These are phyloP conservation scores for Debaryomycetaceae sp. DNA, from an alignment of 1,139 yeast genomes.

Conservation along the genomic window DNA sequence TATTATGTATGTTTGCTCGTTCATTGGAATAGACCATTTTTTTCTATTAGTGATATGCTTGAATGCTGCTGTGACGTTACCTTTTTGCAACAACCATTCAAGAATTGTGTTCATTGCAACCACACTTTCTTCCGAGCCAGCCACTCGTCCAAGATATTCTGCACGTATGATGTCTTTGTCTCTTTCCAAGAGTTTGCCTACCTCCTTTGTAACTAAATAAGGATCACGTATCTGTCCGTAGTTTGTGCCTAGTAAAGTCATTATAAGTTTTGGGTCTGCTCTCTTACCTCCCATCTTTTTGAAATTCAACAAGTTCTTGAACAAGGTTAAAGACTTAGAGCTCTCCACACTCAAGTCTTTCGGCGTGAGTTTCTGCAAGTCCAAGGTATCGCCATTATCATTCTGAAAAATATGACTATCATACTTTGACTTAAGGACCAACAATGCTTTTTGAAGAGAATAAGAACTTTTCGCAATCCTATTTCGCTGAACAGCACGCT, in stretches of 20 bases:
- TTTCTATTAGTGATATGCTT: slow-evolving; percentile 51
- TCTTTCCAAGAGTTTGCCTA: slow-evolving; percentile 44
- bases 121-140: slow-evolving; percentile 41
- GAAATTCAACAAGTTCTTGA: slow-evolving; percentile 27
- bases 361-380: slow-evolving; percentile 16
- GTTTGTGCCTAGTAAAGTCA: slow-evolving; percentile 55
- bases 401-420: slow-evolving; percentile 15
- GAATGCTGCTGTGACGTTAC: slow-evolving; percentile 43
- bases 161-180: slow-evolving; percentile 53
- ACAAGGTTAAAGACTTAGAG: slow-evolving; percentile 22
- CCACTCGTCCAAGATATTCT: slow-evolving; percentile 45
- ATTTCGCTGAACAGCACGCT: slow-evolving; percentile 1
- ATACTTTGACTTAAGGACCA: slow-evolving; percentile 13
- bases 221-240: slow-evolving; percentile 57
- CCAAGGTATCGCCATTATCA: slow-evolving; percentile 16
- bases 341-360: slow-evolving; percentile 22
- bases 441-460: slow-evolving; percentile 20
- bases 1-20: slow-evolving; percentile 53
- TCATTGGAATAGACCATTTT: slow-evolving; percentile 56
- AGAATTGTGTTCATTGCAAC: slow-evolving; percentile 63
- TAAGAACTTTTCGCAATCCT: slow-evolving; percentile 9
- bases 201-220: slow-evolving; percentile 50
- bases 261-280: slow-evolving; percentile 43
- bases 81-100: slow-evolving; percentile 43
- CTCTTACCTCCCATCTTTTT: slow-evolving; percentile 22